phyloP scores from a whole-genome alignment of 768 basidiomycete genomes.

The Plicaturopsis crispa region DNA sequence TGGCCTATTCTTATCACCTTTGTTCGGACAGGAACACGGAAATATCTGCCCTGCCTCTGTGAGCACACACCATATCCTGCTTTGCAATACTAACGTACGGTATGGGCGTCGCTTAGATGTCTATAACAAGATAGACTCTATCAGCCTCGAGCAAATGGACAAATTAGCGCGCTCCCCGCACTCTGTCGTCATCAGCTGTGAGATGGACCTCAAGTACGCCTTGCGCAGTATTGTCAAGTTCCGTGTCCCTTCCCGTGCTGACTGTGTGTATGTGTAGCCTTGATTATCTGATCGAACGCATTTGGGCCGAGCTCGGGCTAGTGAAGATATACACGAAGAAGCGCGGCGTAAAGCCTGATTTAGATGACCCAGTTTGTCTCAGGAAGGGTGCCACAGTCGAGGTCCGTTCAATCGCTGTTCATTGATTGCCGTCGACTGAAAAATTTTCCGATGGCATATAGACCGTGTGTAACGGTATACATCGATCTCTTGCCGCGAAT shows the following conservation, averaged over 20 bases:
- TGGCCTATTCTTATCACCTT: slow-evolving; percentile 4
- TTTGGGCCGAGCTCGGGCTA: slow-evolving; percentile 74
- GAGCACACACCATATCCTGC: slow-evolving; percentile 17
- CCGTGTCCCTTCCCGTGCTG: slow-evolving; percentile 3
- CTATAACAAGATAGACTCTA: slow-evolving; percentile 94
- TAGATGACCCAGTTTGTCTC: slow-evolving; percentile 85
- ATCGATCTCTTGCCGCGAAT: slow-evolving; percentile 81
- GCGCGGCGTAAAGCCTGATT: slow-evolving; percentile 88
- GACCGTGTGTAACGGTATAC: slow-evolving; percentile 90
- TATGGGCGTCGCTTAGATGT: slow-evolving; percentile 45
- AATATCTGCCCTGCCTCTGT: slow-evolving; percentile 94
- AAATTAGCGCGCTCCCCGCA: slow-evolving; percentile 75
- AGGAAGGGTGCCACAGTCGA: slow-evolving; percentile 92
- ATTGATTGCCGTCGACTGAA: slow-evolving; percentile 1
- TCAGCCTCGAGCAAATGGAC: slow-evolving; percentile 78
- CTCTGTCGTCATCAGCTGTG: slow-evolving; percentile 94
- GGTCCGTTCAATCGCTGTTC: slow-evolving; percentile 28
- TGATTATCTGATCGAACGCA: slow-evolving; percentile 65
- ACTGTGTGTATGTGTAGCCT: slow-evolving; percentile 33
- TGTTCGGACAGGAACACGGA: slow-evolving; percentile 64
- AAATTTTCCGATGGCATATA: too few species aligned
- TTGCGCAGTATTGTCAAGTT: slow-evolving; percentile 14
- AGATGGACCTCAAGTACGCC: slow-evolving; percentile 91
- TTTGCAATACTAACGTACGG: slow-evolving; percentile 1
- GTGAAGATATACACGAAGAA: slow-evolving; percentile 97